These are phyloP conservation scores for Tetrapyrgos nigripes DNA, from an alignment of 1,284 basidiomycete genomes.

Conservation along the genomic window DNA sequence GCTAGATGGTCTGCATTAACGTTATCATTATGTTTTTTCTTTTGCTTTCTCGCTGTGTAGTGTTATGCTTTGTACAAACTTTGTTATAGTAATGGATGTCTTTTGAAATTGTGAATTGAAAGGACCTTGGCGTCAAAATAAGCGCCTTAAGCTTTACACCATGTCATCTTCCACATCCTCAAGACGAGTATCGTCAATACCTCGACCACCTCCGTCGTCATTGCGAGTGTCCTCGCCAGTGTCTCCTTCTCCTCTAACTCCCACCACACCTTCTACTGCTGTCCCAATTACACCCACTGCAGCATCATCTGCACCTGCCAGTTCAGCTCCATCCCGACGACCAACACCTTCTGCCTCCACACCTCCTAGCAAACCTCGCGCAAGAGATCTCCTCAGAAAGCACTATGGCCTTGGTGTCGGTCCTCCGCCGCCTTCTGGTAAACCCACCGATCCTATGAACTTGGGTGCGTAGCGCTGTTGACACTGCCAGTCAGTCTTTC, in stretches of 20 bases:
- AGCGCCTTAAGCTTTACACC: neutral
- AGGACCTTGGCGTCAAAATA: no score
- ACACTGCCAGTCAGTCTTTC: neutral
- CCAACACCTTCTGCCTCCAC: conserved; percentile 28
- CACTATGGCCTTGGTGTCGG: conserved; percentile 84
- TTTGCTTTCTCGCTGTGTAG: no score
- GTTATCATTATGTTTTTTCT: neutral
- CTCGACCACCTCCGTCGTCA: conserved; percentile 42
- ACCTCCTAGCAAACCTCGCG: conserved; percentile 56
- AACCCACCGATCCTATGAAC: conserved; percentile 76
- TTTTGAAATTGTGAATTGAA: no score
- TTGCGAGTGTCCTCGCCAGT: no score
- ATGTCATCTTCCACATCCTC: conserved; percentile 14
- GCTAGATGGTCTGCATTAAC: neutral
- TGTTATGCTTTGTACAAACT: no score
- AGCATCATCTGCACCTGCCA: neutral
- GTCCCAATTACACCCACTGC: conserved; percentile 3
- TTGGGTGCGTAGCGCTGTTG: conserved; percentile 57
- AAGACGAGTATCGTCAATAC: conserved; percentile 34
- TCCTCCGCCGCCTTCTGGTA: conserved; percentile 61
- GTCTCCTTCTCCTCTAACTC: conserved; percentile 27
- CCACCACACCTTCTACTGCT: conserved; percentile 24
- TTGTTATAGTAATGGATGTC: no score
- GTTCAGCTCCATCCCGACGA: conserved; percentile 24
- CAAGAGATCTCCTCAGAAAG: conserved; percentile 78